phyloP scores from a whole-genome alignment of 352 stramenopile genomes.

The Globisporangium irregulare region DNA sequence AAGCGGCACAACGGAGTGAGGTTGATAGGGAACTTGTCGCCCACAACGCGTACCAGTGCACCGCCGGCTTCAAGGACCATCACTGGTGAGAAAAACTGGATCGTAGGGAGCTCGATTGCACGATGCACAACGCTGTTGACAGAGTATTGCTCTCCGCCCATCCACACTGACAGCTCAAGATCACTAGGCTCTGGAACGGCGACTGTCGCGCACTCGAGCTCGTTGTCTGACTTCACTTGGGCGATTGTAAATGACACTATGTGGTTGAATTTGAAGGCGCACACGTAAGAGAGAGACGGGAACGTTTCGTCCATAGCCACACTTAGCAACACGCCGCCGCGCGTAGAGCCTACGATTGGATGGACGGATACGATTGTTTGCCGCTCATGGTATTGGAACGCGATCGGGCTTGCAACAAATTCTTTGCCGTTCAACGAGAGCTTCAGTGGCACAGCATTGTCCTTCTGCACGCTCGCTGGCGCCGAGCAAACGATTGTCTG shows the following conservation, averaged over 20 bases:
- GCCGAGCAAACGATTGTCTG: constrained; percentile 26
- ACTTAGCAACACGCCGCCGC: constrained; percentile 23
- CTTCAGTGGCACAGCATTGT: constrained; percentile 13
- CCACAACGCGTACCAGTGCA: constrained; percentile 21
- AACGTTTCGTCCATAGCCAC: constrained; percentile 19
- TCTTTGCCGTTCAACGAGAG: constrained; percentile 30
- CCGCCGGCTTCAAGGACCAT: constrained; percentile 19
- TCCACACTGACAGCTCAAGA: constrained; percentile 30
- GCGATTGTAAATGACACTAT: constrained; percentile 16
- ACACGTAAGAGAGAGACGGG: constrained; percentile 19
- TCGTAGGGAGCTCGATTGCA: constrained; percentile 16
- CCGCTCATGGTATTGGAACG: constrained; percentile 27
- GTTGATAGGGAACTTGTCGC: constrained; percentile 16
- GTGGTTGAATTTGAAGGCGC: constrained; percentile 24
- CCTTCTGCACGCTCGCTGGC: neutral
- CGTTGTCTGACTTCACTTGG: neutral
- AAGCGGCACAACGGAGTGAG: constrained; percentile 23
- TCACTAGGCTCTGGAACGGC: constrained; percentile 5
- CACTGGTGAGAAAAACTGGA: constrained; percentile 21
- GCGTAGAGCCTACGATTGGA: constrained; percentile 19
- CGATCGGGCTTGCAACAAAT: constrained; percentile 4
- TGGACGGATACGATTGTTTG: constrained; percentile 28
- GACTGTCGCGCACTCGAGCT: constrained; percentile 10
- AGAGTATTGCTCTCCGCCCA: constrained; percentile 31
- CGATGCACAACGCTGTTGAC: constrained; percentile 27